Base-by-base conservation (phyloP, 768 basidiomycete species). In the Bullera alba region DNA sequence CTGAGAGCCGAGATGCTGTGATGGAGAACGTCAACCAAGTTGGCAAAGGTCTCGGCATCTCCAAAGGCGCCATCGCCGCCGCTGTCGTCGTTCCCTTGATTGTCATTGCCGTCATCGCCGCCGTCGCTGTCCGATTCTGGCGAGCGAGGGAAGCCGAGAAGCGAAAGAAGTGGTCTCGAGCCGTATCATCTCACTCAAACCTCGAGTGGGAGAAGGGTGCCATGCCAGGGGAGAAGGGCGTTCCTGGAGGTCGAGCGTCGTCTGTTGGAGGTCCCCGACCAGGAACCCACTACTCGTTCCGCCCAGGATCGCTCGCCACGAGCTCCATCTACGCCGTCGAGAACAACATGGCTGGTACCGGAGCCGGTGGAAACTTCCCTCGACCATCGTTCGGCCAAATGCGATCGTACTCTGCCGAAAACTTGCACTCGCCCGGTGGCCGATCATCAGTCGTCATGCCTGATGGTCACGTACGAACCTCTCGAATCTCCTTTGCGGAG, bases 401-500 rank as follows among this genome's bases (percentile, higher is more conserved):
- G n/a, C 49, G 60, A 52, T 52, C 49, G 5, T 42, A 51, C 12
- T 64, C 60, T 27, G 54, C 58, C 42, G 59, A 67, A 21, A 58
- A 61, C 38, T 44, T 67, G 50, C 51, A 48, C 51, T 39, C 35
- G 26, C n/a, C n/a, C n/a, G 42, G 21, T 42, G 19, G 35, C 49
- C 60, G 58, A 26, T 60, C 58, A 15, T 58, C 60, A 12, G 35
- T 60, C 41, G 60, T 59, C 42, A 37, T 61, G 42, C 58, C 61
- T 6, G 57, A 60, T 28, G 63, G 58, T 10, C 44, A 56, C 3
- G 59, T 58, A 12, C 56, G 70, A 27, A 60, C 62, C 44, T 69
- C 67, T 6, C 61, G 69, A 36, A 69, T 74, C 58, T 70, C 67
- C 0, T 73, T 73, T 42, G 72, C 72, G 6, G 70, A 63, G 21